Conservation (phyloP, 2,329 filamentous ascomycete genomes). For the Pezicula neosporulosa region DNA sequence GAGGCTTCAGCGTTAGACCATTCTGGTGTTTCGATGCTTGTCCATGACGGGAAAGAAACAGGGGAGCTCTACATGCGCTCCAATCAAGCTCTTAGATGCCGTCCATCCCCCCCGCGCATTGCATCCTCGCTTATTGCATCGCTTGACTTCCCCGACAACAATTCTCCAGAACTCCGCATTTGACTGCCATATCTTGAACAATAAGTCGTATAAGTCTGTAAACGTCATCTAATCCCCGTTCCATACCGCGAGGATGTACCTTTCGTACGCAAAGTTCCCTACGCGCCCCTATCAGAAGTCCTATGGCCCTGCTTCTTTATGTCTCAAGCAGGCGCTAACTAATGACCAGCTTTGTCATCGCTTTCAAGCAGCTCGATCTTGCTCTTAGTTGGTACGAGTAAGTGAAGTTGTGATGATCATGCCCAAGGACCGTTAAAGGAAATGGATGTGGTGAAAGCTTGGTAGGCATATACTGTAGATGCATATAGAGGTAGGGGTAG, state of each 20-base stretch:
- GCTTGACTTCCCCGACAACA: neutral
- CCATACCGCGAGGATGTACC: neutral
- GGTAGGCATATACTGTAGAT: neutral
- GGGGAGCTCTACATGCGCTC: conserved; percentile 1
- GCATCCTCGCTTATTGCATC: neutral
- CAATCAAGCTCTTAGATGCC: neutral
- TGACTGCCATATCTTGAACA: too few relatives aligned
- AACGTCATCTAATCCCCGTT: neutral
- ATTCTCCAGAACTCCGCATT: neutral
- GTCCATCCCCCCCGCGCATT: neutral
- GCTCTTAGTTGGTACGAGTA: neutral
- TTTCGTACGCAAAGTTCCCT: neutral
- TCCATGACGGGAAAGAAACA: neutral
- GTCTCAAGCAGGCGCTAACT: neutral
- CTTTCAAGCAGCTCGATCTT: neutral
- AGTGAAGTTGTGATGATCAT: neutral
- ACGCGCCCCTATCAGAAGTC: neutral
- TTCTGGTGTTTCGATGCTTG: neutral
- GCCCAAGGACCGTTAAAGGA: neutral
- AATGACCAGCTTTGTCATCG: neutral
- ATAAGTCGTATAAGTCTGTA: too few relatives aligned
- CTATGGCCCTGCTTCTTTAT: neutral
- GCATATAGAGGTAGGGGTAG: neutral
- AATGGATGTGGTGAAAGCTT: neutral
- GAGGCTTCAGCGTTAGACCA: too few relatives aligned